A percentile compares a stretch with the other conserved stretches of the same genome.
Conservation (phyloP, 139 green algal genomes). For the Spirogloea muscicola region DNA sequence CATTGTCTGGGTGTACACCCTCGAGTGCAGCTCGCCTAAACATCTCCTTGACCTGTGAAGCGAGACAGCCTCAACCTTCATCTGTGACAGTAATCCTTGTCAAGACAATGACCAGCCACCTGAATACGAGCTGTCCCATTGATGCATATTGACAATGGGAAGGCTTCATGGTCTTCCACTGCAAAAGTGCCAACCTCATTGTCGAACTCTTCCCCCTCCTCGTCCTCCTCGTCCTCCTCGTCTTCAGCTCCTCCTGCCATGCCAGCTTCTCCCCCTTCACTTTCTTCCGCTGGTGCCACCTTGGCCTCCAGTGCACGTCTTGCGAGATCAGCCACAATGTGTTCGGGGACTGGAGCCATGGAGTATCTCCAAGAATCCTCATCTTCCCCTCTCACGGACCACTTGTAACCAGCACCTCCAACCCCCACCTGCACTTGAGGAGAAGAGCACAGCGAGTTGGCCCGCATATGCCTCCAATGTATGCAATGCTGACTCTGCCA, state of each 20-base stretch:
- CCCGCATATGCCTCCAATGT: too few species aligned
- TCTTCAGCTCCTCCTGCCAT: neutral
- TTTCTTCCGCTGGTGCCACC: neutral
- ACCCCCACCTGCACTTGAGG: constrained; percentile 17
- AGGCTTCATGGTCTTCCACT: too few species aligned
- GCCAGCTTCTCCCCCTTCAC: constrained; percentile 9
- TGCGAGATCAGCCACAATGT: neutral
- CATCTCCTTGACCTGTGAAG: constrained; percentile 29
- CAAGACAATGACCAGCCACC: too few species aligned
- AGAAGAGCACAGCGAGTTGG: too few species aligned
- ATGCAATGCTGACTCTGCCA: too few species aligned
- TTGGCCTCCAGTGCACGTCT: neutral
- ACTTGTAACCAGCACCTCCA: neutral
- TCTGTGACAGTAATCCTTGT: too few species aligned
- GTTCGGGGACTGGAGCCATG: neutral
- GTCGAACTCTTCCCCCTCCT: constrained; percentile 31
- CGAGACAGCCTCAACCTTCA: neutral
- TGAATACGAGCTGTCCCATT: too few species aligned
- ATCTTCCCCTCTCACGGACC: neutral
- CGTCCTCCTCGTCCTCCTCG: constrained; percentile 27
- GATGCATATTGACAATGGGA: neutral
- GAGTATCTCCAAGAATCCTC: constrained; percentile 10
- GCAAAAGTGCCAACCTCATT: too few species aligned
- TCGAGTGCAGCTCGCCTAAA: constrained; percentile 19
- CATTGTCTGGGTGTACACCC: constrained; percentile 3